Percentiles rank a stretch among this genome's conserved stretches.
Evolutionary conservation across 495 filamentous ascomycete species (phyloP).

Genomic region (Aspergillus heteromorphus): DNA sequence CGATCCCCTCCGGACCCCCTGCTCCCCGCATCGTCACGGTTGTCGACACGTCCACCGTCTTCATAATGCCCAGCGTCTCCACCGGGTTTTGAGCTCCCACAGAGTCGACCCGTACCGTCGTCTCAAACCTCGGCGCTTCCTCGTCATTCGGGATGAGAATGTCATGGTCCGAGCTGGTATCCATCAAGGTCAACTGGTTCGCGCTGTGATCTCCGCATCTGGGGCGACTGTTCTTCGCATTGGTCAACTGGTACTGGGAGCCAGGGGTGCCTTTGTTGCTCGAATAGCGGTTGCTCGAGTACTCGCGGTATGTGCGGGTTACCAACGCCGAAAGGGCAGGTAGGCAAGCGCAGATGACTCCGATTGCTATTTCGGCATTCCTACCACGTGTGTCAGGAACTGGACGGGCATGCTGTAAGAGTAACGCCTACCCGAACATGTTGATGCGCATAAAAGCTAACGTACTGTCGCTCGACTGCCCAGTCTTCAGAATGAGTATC

Average conservation of each 20-base stretch:
- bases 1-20: neutral
- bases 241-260: conserved; percentile 17
- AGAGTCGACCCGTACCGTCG: conserved; percentile 13
- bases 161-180: conserved; percentile 19
- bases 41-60: conserved; percentile 23
- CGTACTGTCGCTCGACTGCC: conserved; percentile 26
- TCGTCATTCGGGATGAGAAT: conserved; percentile 23
- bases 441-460: conserved; percentile 33
- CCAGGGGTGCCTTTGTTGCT: conserved; percentile 11
- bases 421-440: conserved; percentile 27
- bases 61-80: conserved; percentile 18
- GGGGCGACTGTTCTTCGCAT: conserved; percentile 10
- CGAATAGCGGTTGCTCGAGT: conserved; percentile 21
- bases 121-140: conserved; percentile 21
- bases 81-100: neutral
- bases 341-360: conserved; percentile 36
- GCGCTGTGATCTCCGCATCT: neutral
- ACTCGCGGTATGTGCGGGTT: conserved; percentile 15
- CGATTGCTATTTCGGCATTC: conserved; percentile 35
- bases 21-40: conserved; percentile 9
- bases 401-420: neutral
- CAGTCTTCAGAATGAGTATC: conserved; percentile 24
- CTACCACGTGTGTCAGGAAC: neutral
- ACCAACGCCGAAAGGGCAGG: conserved; percentile 30
- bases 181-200: conserved; percentile 13